Base-by-base conservation (phyloP, 352 stramenopile genomes). In the Globisporangium abappressorium region DNA sequence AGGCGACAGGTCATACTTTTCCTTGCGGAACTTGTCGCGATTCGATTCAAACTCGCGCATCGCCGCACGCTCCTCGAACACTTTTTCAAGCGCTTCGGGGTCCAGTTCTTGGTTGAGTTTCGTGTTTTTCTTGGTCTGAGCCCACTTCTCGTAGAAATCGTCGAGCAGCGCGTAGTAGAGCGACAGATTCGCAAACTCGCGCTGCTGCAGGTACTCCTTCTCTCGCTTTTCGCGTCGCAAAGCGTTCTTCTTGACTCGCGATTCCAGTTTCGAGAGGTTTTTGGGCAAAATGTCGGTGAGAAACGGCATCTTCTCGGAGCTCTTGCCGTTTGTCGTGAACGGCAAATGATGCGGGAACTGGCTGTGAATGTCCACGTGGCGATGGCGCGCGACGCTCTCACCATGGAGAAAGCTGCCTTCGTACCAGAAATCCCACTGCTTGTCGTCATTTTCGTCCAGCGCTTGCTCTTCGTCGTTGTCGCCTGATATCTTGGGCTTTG, bases 281-380 rank as follows among this genome's bases (percentile, higher is more conserved):
- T 34, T 53, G 1, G 80, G 79, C 20, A 92, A 38, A 3, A 70
- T 65, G 1, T 75, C 73, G 0, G 74, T 83, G 18, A 90, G 61
- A 62, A 84, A 90, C 12, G 77, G 69, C 82, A 90, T 86, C 57
- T 85, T 87, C 53, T 80, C 72, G 36, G 71, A 66, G 47, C 80
- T 91, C 64, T 89, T 90, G 28, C 81, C 82, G 33, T 90, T 89
- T 2, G 84, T 91, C 18, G 84, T 91, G 64, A 90, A 92, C 1
- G 82, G 80, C 20, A 76, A 62, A 22, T 80, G 70, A 15, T 70
- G 64, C 20, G 47, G 65, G 33, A 63, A 64, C 3, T 34, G 18
- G 36, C 75, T 64, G n/a, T 84, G 69, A 12, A 91, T 62, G 47
- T 89, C 78, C 8, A 81, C 78, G 66, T 87, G 74, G 0, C 82